phyloP scores from a whole-genome alignment of 371 early-diverging fungal genomes.

The Chytridiales sp. region DNA sequence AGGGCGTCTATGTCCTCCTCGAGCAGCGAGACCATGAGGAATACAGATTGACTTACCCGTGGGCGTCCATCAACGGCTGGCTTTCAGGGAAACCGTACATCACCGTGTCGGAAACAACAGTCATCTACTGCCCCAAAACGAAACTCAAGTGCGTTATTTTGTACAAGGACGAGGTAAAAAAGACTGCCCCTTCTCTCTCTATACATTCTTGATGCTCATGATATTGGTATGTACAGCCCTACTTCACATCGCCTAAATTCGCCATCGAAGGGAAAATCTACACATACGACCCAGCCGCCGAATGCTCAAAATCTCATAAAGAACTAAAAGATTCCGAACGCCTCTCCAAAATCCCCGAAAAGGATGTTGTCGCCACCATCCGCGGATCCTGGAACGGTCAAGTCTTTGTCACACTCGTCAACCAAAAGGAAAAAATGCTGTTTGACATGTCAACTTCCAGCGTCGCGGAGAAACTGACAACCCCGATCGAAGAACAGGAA shows the following conservation, averaged over 20 bases:
- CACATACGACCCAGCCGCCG: conserved; percentile 47
- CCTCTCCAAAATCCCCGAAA: conserved; percentile 45
- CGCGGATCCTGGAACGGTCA: conserved; percentile 63
- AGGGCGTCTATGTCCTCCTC: conserved; percentile 57
- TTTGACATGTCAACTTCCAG: conserved; percentile 52
- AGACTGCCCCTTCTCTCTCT: no score
- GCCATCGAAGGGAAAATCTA: conserved; percentile 79
- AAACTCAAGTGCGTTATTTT: conserved; percentile 79
- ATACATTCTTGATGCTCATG: not conserved
- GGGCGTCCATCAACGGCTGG: conserved; percentile 91
- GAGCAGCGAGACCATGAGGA: conserved; percentile 60
- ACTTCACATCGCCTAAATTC: conserved; percentile 80
- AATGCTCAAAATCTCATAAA: conserved; percentile 23
- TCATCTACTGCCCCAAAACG: conserved; percentile 72
- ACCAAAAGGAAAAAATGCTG: conserved; percentile 32
- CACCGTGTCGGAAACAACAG: conserved; percentile 79
- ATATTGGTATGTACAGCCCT: conserved; percentile 56
- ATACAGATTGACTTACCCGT: conserved; percentile 85
- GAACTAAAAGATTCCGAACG: conserved; percentile 38
- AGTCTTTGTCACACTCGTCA: conserved; percentile 28
- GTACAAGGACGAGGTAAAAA: conserved; percentile 83
- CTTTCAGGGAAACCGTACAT: conserved; percentile 87
- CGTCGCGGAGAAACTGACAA: conserved; percentile 50
- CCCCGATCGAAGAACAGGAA: conserved; percentile 56
- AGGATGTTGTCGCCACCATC: conserved; percentile 52